Evolutionary conservation across 179 eudicot genomes (phyloP).

Genomic region (Drosera spatulata): DNA sequence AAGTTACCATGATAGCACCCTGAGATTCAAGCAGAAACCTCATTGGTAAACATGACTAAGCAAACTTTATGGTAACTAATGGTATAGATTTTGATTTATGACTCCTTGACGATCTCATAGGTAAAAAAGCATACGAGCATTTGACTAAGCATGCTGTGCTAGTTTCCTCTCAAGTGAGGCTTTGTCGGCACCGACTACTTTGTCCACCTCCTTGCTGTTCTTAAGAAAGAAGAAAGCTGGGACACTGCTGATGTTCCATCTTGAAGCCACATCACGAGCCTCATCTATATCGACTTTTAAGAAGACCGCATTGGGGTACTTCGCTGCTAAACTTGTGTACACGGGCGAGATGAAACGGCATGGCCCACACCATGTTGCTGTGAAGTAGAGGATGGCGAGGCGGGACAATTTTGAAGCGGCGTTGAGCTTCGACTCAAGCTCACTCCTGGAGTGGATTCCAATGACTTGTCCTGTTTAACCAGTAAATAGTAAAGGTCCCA

Average conservation of each 20-base stretch:
- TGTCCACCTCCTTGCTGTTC: conserved; percentile 48
- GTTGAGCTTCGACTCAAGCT: conserved; percentile 26
- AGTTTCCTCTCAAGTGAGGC: conserved; percentile 43
- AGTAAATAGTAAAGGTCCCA: conserved; percentile 1
- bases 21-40: no score
- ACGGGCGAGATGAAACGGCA: conserved; percentile 48
- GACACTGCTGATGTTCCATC: conserved; percentile 45
- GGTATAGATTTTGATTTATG: no score
- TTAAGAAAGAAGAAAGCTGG: conserved; percentile 52
- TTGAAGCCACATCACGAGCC: conserved; percentile 42
- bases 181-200: conserved; percentile 50
- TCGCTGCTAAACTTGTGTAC: conserved; percentile 34
- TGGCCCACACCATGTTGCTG: conserved; percentile 79
- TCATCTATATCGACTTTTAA: conserved; percentile 55
- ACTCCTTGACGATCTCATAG: no score
- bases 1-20: no score
- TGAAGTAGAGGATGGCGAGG: conserved; percentile 49
- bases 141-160: conserved; percentile 22
- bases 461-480: conserved; percentile 32
- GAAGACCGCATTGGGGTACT: conserved; percentile 38
- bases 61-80: no score
- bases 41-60: no score
- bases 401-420: conserved; percentile 40
- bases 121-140: no score
- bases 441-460: conserved; percentile 23